Conservation (phyloP, 23 red algal genomes). For the Gracilaria vermiculophylla region DNA sequence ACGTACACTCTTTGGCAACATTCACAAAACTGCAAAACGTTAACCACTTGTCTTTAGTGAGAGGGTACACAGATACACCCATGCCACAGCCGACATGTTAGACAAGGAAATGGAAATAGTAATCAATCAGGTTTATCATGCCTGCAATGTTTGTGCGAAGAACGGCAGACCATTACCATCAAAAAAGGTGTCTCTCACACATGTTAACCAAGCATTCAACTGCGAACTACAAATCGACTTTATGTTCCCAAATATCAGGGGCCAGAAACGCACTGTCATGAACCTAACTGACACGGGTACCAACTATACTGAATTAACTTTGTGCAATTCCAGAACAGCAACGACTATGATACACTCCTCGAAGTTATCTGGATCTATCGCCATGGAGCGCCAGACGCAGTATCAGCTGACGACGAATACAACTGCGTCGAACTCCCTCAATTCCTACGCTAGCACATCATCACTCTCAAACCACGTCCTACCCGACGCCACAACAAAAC, state of each 20-base stretch:
- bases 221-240: constrained; percentile 32
- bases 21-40: not conserved
- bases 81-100: not conserved
- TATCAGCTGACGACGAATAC: constrained; percentile 26
- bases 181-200: constrained; percentile 22
- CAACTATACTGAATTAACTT: not conserved
- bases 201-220: constrained; percentile 28
- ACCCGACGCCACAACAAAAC: too few relatives aligned
- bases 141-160: constrained; percentile 21
- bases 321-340: not conserved
- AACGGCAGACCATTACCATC: not conserved
- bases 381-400: constrained; percentile 1
- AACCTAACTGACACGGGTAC: constrained; percentile 36
- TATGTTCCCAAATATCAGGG: not conserved
- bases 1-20: not conserved
- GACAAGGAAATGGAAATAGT: not conserved
- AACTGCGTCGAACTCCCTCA: not conserved
- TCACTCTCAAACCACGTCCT: constrained; percentile 30
- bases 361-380: constrained; percentile 26
- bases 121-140: not conserved
- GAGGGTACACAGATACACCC: constrained; percentile 3
- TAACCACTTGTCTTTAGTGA: not conserved
- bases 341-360: not conserved
- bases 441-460: not conserved
- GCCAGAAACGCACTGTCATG: not conserved